Conservation (phyloP, 2,329 filamentous ascomycete genomes). For the Hypoxylon sp. region DNA sequence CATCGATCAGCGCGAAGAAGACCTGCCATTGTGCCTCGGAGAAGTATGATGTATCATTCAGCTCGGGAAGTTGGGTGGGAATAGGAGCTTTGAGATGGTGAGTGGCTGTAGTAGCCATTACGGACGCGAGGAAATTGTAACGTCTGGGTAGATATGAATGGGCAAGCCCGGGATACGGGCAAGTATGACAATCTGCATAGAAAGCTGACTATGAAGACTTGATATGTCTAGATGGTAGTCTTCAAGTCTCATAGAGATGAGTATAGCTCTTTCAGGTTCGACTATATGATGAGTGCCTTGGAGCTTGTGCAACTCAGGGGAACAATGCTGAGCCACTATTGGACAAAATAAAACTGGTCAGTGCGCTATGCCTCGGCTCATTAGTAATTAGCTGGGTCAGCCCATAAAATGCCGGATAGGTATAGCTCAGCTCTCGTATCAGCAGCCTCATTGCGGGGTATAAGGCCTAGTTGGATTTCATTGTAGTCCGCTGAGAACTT, state of each 20-base stretch:
- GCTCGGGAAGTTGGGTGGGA: constrained; percentile 43
- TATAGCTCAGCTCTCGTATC: constrained; percentile 9
- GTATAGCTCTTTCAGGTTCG: background rate
- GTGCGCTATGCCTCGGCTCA: constrained; percentile 13
- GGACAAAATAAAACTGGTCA: background rate
- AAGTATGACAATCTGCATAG: background rate
- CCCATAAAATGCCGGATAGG: background rate
- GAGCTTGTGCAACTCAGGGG: background rate
- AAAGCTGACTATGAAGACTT: background rate
- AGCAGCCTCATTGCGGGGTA: constrained; percentile 31
- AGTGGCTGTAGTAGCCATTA: constrained; percentile 37
- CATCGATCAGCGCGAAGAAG: constrained; percentile 67
- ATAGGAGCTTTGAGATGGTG: constrained; percentile 40
- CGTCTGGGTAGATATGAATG: background rate
- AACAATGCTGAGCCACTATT: background rate
- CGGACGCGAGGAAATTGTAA: background rate
- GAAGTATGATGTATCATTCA: constrained; percentile 43
- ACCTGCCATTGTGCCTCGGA: constrained; percentile 65
- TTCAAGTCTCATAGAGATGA: background rate
- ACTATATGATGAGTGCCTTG: background rate
- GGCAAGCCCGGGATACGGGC: background rate
- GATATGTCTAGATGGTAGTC: background rate
- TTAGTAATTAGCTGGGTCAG: background rate
- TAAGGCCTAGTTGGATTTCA: background rate
- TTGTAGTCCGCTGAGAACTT: background rate